Percentiles rank a stretch among this genome's conserved stretches.
phyloP scores from a whole-genome alignment of 352 stramenopile genomes.

The Phytophthora pistaciae region DNA sequence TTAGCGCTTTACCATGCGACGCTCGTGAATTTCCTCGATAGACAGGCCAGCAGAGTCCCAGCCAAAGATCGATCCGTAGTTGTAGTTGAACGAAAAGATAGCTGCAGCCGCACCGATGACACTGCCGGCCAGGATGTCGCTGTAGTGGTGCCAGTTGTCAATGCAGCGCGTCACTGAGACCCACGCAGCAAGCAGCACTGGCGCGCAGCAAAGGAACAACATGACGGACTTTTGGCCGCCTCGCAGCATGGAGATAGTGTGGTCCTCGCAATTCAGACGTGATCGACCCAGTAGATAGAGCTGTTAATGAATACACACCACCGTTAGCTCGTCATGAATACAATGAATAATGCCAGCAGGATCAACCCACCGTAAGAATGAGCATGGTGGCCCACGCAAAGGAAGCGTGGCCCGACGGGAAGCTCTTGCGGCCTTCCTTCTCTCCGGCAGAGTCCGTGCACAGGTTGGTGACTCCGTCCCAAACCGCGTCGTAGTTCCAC shows the following conservation, averaged over 20 bases:
- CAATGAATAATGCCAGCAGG: neutral
- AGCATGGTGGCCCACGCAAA: slow-evolving; percentile 79
- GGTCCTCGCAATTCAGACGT: slow-evolving; percentile 56
- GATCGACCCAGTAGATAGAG: slow-evolving; percentile 74
- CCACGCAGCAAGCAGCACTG: slow-evolving; percentile 66
- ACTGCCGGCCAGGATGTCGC: slow-evolving; percentile 62
- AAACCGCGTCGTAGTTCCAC: slow-evolving; percentile 57
- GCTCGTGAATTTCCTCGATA: slow-evolving; percentile 43
- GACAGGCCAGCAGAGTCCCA: slow-evolving; percentile 54
- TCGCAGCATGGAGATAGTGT: slow-evolving; percentile 41
- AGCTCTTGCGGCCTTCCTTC: slow-evolving; percentile 74
- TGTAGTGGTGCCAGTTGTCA: slow-evolving; percentile 86
- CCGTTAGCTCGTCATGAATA: neutral
- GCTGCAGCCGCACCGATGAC: slow-evolving; percentile 50
- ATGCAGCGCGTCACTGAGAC: slow-evolving; percentile 70
- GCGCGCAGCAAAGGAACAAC: slow-evolving; percentile 66
- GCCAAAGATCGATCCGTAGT: slow-evolving; percentile 66
- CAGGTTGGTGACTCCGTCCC: too few species aligned
- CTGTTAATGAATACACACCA: slow-evolving; percentile 6
- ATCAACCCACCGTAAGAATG: slow-evolving; percentile 57
- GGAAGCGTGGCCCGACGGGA: slow-evolving; percentile 78
- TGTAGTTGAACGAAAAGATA: slow-evolving; percentile 53
- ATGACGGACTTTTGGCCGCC: slow-evolving; percentile 58
- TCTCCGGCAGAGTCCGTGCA: slow-evolving; percentile 33
- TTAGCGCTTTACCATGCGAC: slow-evolving; percentile 29